phyloP scores from a whole-genome alignment of 208 protist species.

The Trypanosoma caninum region DNA sequence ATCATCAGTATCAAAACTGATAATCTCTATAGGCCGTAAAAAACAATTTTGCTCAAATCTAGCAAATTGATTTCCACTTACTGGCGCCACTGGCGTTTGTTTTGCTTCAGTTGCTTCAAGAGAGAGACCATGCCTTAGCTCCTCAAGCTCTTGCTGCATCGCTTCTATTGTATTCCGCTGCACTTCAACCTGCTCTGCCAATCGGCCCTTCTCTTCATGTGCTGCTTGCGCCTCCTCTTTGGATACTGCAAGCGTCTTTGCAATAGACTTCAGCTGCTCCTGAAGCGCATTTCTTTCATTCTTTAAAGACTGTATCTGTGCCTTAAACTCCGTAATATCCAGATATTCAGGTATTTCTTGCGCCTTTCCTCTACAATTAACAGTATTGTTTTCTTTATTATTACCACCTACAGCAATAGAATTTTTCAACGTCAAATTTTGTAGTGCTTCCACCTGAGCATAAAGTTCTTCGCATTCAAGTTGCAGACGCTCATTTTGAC shows the following conservation, averaged over 20 bases:
- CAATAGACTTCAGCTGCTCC: not conserved
- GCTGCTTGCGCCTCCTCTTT: not conserved
- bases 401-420: not conserved
- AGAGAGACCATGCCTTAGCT: not conserved
- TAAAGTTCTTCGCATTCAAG: conserved; percentile 5
- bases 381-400: not conserved
- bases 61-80: not conserved
- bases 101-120: not conserved
- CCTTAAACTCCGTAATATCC: not conserved
- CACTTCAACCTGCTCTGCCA: not conserved
- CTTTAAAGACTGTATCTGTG: not conserved
- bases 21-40: not conserved
- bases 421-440: not conserved
- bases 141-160: not conserved
- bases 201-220: not conserved
- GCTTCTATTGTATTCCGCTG: not conserved
- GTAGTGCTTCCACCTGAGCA: not conserved
- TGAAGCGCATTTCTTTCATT: not conserved
- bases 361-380: no score
- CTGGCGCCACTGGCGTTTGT: not conserved
- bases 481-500: not conserved
- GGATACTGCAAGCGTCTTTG: not conserved
- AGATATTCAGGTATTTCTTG: no score
- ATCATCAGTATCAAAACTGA: not conserved
- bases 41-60: not conserved